Evolutionary conservation across 2,329 filamentous ascomycete genomes (phyloP).

Genomic region (Aureobasidium sp.): DNA sequence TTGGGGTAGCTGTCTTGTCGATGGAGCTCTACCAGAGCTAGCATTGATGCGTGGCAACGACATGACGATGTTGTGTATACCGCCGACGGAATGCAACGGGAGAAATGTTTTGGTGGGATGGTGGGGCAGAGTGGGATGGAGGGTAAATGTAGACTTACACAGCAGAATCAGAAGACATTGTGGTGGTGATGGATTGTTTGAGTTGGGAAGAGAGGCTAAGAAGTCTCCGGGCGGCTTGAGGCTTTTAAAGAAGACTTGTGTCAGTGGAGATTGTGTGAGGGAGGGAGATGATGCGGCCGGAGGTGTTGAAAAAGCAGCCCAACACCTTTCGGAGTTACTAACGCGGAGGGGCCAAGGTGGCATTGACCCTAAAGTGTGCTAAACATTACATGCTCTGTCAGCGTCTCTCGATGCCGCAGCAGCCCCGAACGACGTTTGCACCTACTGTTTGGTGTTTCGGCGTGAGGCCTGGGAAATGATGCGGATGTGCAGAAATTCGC

Average conservation of each 20-base stretch:
- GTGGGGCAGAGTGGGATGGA: conserved; percentile 8
- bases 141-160: conserved; percentile 23
- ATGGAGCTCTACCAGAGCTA: background rate
- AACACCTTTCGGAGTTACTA: conserved; percentile 17
- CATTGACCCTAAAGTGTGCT: conserved; percentile 16
- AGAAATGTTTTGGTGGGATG: conserved; percentile 19
- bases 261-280: conserved; percentile 14
- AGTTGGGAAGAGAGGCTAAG: conserved; percentile 20
- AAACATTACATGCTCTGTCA: conserved; percentile 16
- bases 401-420: conserved; percentile 15
- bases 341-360: conserved; percentile 16
- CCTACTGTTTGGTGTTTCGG: conserved; percentile 12
- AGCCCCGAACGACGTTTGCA: conserved; percentile 14
- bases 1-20: background rate
- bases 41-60: background rate
- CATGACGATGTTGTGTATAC: background rate
- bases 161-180: conserved; percentile 25
- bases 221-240: conserved; percentile 19
- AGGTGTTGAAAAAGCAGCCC: conserved; percentile 17
- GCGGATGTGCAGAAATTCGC: background rate
- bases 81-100: background rate
- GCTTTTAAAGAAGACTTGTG: conserved; percentile 16
- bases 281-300: conserved; percentile 7
- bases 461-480: background rate
- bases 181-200: conserved; percentile 19